These are phyloP conservation scores for Scleromitrula shiraiana DNA, from an alignment of 2,329 filamentous ascomycete genomes.

Conservation along the genomic window DNA sequence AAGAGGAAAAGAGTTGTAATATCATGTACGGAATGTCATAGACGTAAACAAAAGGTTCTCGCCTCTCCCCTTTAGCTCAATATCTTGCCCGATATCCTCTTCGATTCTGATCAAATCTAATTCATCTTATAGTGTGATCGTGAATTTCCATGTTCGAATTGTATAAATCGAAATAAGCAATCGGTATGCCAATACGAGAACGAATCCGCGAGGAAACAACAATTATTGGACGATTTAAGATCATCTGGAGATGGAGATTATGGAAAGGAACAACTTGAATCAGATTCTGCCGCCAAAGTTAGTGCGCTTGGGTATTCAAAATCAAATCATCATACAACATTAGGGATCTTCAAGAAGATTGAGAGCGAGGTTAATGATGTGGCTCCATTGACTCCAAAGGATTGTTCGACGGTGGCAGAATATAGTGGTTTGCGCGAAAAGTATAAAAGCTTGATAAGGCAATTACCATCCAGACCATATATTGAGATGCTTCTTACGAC, in stretches of 20 bases:
- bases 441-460: slow-evolving; percentile 50
- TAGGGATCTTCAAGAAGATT: slow-evolving; percentile 48
- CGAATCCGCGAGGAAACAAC: slow-evolving; percentile 26
- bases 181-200: slow-evolving; percentile 49
- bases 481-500: slow-evolving; percentile 46
- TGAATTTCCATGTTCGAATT: slow-evolving; percentile 51
- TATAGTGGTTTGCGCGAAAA: slow-evolving; percentile 42
- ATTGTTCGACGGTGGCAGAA: slow-evolving; percentile 24
- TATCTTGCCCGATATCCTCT: background rate
- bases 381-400: slow-evolving; percentile 14
- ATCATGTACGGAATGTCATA: slow-evolving; percentile 56
- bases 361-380: slow-evolving; percentile 35
- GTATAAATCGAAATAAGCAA: slow-evolving; percentile 48
- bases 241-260: slow-evolving; percentile 15
- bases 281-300: slow-evolving; percentile 24
- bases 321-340: slow-evolving; percentile 41
- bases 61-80: background rate
- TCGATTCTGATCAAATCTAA: slow-evolving; percentile 9
- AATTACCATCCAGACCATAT: slow-evolving; percentile 46
- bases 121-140: slow-evolving; percentile 44
- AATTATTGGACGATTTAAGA: slow-evolving; percentile 23
- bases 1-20: slow-evolving; percentile 54
- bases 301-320: slow-evolving; percentile 45
- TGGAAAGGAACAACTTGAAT: slow-evolving; percentile 19
- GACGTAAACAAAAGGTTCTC: slow-evolving; percentile 41